Base-by-base conservation (phyloP, 2,329 filamentous ascomycete species). In the Monilinia aucupariae region DNA sequence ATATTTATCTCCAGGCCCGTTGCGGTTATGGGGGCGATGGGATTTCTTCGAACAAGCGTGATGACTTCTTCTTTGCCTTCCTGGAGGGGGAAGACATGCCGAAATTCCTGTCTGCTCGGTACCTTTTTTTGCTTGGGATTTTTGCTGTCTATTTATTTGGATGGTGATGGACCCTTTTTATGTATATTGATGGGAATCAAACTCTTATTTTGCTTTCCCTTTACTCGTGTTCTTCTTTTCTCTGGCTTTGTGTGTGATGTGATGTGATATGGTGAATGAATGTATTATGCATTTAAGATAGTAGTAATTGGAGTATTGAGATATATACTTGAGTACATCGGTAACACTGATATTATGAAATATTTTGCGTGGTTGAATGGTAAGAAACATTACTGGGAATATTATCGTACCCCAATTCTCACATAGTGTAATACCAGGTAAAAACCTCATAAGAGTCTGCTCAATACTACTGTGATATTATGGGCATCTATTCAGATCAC, bases 151-250 rank as follows among this genome's bases (percentile, higher is more conserved):
- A 15, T 3, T 34, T 56, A 27, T 56, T n/a, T 45, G 27, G 27
- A 58, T 37, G 54, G 54, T 20, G n/a, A 25, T 34, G 41, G 7
- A 5, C 30, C 27, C n/a, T 47, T 58, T 58, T 30, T 30, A 30
- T 30, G 6, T 56, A 56, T 37, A 58, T 41, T 47, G 5, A 2
- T 25, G 54, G 41, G 39, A 58, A 58, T 58, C 41, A 58, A 47
- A 58, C 41, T 58, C 54, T 58, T 58, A 58, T 58, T 58, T 58
- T 58, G 54, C n/a, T 37, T 58, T 58, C 54, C 30, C 41, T 48
- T 47, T 58, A 58, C 17, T 12, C 20, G 22, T 58, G 54, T 48
- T 25, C 13, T 30, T 22, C 8, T 43, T 37, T 58, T 58, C 27
- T 30, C 6, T 12, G 27, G 12, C 2, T 10, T 34, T 32, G 10